Evolutionary conservation across 1,284 basidiomycete genomes (phyloP).

Genomic region (Rhodotorula glutinis): DNA sequence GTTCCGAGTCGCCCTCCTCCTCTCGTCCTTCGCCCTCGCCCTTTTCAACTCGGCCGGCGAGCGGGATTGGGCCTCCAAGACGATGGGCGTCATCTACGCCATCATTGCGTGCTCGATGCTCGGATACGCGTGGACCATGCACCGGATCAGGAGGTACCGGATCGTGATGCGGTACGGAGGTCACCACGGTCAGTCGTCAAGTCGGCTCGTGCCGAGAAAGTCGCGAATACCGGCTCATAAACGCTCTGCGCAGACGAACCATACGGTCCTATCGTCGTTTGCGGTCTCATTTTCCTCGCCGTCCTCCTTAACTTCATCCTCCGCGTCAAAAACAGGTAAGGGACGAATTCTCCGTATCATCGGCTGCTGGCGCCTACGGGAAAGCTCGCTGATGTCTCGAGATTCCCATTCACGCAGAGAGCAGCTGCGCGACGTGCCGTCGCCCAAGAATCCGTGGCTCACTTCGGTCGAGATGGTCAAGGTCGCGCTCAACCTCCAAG

Average conservation of each 20-base stretch:
- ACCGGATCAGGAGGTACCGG: constrained; percentile 84
- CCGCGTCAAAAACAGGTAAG: constrained; percentile 49
- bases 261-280: constrained; percentile 74
- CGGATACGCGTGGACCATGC: constrained; percentile 79
- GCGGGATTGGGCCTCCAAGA: constrained; percentile 64
- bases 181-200: constrained; percentile 69
- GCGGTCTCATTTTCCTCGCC: constrained; percentile 73
- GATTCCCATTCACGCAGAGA: not conserved
- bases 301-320: constrained; percentile 82
- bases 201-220: too few species aligned
- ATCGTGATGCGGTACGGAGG: constrained; percentile 88
- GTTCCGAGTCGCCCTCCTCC: constrained; percentile 62
- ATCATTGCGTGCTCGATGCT: constrained; percentile 54
- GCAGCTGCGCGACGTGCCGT: constrained; percentile 25
- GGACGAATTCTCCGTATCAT: too few species aligned
- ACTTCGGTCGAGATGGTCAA: constrained; percentile 17
- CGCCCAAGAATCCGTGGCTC: constrained; percentile 38
- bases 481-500: constrained; percentile 14
- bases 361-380: too few species aligned
- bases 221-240: too few species aligned
- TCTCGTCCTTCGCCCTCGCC: constrained; percentile 80
- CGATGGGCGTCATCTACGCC: constrained; percentile 83
- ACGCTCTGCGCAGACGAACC: constrained; percentile 67
- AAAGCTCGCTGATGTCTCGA: not conserved
- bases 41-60: constrained; percentile 74